phyloP scores from a whole-genome alignment of 306 rosid species.

The Cicer arietinum region DNA sequence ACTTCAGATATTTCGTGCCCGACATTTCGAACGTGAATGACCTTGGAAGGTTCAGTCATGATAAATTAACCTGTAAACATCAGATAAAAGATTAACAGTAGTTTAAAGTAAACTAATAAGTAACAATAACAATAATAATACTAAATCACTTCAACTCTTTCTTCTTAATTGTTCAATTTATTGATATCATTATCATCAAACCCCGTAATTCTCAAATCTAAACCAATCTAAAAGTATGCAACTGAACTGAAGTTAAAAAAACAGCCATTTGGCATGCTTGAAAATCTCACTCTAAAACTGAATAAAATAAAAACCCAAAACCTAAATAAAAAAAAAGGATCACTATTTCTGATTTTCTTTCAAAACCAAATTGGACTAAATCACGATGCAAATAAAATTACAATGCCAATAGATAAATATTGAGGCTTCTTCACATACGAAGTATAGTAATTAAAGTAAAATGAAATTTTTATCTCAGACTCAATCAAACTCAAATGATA shows the following conservation, averaged over 20 bases:
- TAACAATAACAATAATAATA: neutral
- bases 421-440: neutral
- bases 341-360: neutral
- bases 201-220: neutral
- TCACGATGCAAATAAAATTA: constrained; percentile 6
- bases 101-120: neutral
- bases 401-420: neutral
- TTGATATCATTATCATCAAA: constrained; percentile 1
- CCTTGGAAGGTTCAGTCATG: constrained; percentile 97
- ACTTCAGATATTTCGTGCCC: constrained; percentile 97
- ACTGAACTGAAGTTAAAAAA: constrained; percentile 28
- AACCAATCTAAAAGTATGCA: constrained; percentile 23
- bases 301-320: neutral
- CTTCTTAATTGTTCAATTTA: neutral
- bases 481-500: constrained; percentile 18
- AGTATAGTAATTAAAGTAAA: constrained; percentile 1
- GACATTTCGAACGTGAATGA: constrained; percentile 93
- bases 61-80: constrained; percentile 52
- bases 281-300: constrained; percentile 26
- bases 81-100: neutral
- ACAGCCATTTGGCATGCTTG: constrained; percentile 17
- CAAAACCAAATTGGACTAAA: constrained; percentile 31
- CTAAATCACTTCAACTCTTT: constrained; percentile 16
- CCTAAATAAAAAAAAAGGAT: neutral
- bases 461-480: constrained; percentile 16